These are phyloP conservation scores for Candida arabinofermentans DNA, from an alignment of 805 yeast species.

Conservation along the genomic window DNA sequence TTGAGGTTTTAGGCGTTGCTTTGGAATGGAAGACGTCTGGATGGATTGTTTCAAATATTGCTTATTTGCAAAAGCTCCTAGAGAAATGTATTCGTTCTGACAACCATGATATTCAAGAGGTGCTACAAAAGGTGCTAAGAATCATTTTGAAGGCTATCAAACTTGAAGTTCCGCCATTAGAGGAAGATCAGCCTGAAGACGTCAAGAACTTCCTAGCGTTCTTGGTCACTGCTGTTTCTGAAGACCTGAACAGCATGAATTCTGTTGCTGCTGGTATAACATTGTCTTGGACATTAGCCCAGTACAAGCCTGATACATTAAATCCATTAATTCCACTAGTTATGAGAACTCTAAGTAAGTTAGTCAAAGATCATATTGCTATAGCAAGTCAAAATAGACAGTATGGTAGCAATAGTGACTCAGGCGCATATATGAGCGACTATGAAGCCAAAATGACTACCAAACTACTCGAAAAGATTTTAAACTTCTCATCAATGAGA, in stretches of 20 bases:
- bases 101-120: slow-evolving; percentile 83
- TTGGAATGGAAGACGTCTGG: slow-evolving; percentile 69
- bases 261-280: slow-evolving; percentile 87
- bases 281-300: slow-evolving; percentile 74
- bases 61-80: slow-evolving; percentile 64
- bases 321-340: slow-evolving; percentile 73
- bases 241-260: slow-evolving; percentile 66
- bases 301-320: slow-evolving; percentile 65
- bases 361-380: slow-evolving; percentile 82
- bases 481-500: slow-evolving; percentile 74
- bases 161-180: slow-evolving; percentile 35
- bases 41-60: slow-evolving; percentile 76
- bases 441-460: slow-evolving; percentile 80
- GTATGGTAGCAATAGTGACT: slow-evolving; percentile 19
- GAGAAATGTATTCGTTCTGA: slow-evolving; percentile 81
- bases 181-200: slow-evolving; percentile 58
- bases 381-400: slow-evolving; percentile 47
- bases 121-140: slow-evolving; percentile 69
- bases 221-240: slow-evolving; percentile 66
- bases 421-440: slow-evolving; percentile 35
- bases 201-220: slow-evolving; percentile 57
- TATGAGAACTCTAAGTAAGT: slow-evolving; percentile 83
- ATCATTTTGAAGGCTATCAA: slow-evolving; percentile 65
- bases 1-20: slow-evolving; percentile 83
- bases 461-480: slow-evolving; percentile 65